phyloP scores from a whole-genome alignment of 805 yeast genomes.

The Candida corydali region DNA sequence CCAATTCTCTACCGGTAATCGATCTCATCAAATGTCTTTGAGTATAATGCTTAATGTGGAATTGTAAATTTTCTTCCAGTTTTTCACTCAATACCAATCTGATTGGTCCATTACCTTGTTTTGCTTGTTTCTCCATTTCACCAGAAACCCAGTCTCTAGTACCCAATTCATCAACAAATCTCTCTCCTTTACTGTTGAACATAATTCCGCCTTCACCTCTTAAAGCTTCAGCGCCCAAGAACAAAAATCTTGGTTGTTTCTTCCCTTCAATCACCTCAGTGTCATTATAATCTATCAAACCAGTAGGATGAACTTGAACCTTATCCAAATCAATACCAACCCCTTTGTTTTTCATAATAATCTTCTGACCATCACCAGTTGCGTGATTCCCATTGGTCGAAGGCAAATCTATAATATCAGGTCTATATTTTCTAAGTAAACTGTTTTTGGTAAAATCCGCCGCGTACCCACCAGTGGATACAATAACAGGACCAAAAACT shows the following conservation, averaged over 20 bases:
- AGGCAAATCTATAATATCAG: conserved; percentile 53
- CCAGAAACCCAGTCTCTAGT: conserved; percentile 59
- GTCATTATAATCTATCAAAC: conserved; percentile 48
- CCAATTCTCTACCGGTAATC: conserved; percentile 40
- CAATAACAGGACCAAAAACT: conserved; percentile 53
- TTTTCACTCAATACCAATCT: conserved; percentile 47
- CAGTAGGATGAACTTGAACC: conserved; percentile 68
- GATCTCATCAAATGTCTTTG: conserved; percentile 53
- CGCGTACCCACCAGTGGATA: conserved; percentile 67
- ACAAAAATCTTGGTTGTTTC: conserved; percentile 45
- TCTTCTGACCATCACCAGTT: conserved; percentile 60
- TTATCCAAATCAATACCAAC: conserved; percentile 59
- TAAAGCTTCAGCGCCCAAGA: conserved; percentile 62
- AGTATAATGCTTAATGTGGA: conserved; percentile 54
- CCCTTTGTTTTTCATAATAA: conserved; percentile 49
- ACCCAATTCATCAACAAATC: conserved; percentile 59
- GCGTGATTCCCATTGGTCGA: conserved; percentile 61
- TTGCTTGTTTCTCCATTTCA: conserved; percentile 45
- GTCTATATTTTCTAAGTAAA: conserved; percentile 51
- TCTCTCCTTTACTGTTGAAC: conserved; percentile 46
- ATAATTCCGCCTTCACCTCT: conserved; percentile 66
- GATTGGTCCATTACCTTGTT: conserved; percentile 41
- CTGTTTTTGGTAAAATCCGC: conserved; percentile 57
- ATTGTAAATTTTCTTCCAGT: conserved; percentile 41
- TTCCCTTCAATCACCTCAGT: conserved; percentile 39